Evolutionary conservation across 345 rosid genomes (phyloP).

Genomic region (Ceriops tagal): DNA sequence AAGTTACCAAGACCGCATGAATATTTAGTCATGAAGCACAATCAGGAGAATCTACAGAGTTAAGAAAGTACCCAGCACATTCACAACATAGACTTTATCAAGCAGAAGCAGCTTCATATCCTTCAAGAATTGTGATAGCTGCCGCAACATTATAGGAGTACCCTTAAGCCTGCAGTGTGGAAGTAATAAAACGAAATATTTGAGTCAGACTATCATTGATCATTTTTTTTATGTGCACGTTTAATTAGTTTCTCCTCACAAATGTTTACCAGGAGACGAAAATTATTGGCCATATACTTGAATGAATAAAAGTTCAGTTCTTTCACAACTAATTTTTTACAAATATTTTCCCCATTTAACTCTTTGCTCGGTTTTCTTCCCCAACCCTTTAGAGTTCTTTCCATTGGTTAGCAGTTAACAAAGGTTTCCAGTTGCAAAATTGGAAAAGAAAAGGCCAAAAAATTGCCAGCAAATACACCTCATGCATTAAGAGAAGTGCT

Average conservation of each 20-base stretch:
- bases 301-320: too few relatives aligned
- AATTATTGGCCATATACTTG: too few relatives aligned
- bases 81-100: conserved; percentile 61
- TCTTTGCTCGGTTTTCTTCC: too few relatives aligned
- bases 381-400: too few relatives aligned
- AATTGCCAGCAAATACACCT: too few relatives aligned
- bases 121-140: conserved; percentile 37
- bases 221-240: background rate
- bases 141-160: background rate
- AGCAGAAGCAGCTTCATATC: conserved; percentile 59
- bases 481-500: conserved; percentile 10
- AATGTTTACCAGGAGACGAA: background rate
- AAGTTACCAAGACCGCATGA: background rate
- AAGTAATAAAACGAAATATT: background rate
- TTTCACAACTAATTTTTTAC: background rate
- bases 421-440: background rate
- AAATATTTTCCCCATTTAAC: too few relatives aligned
- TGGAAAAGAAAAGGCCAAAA: background rate
- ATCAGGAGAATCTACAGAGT: background rate
- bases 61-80: conserved; percentile 60
- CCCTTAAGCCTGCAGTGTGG: conserved; percentile 13
- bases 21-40: background rate
- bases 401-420: too few relatives aligned
- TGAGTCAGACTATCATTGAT: background rate
- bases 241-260: background rate